phyloP scores from a whole-genome alignment of 192 early-diverging fungal species.

The Haplosporangium gracile region DNA sequence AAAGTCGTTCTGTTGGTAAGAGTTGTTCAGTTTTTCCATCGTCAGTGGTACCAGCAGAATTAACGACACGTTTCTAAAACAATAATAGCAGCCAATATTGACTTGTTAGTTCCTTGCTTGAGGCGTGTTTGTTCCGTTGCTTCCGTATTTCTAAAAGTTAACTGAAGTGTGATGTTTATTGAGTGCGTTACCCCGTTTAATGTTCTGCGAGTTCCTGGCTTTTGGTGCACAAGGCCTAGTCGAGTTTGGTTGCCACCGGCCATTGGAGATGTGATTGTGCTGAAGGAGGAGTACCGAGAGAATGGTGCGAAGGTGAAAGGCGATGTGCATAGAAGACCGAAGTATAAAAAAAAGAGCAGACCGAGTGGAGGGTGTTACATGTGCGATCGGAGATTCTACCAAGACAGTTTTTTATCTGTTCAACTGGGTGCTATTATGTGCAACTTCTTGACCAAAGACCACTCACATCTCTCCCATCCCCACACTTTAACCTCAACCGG shows the following conservation, averaged over 20 bases:
- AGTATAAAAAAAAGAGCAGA: neutral
- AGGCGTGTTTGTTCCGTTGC: no score
- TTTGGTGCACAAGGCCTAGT: slow-evolving; percentile 34
- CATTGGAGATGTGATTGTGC: slow-evolving; percentile 4
- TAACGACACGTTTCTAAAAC: slow-evolving; percentile 11
- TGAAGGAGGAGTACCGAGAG: neutral
- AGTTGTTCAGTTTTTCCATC: neutral
- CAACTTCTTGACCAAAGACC: neutral
- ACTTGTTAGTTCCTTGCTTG: neutral
- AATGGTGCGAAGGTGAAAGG: neutral
- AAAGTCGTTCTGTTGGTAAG: slow-evolving; percentile 10
- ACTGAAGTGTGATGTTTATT: neutral
- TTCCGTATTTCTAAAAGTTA: no score
- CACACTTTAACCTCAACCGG: neutral
- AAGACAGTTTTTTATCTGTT: neutral
- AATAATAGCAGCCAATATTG: neutral
- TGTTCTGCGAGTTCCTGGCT: slow-evolving; percentile 21
- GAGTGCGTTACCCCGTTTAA: slow-evolving; percentile 11
- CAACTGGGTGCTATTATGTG: neutral
- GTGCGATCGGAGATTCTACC: neutral
- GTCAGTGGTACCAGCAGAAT: neutral
- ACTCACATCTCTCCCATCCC: neutral
- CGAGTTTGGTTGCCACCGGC: slow-evolving; percentile 28
- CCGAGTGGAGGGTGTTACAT: neutral
- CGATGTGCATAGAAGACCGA: neutral